Base-by-base conservation (phyloP, 306 rosid species). In the Gynostemma pentaphyllum region DNA sequence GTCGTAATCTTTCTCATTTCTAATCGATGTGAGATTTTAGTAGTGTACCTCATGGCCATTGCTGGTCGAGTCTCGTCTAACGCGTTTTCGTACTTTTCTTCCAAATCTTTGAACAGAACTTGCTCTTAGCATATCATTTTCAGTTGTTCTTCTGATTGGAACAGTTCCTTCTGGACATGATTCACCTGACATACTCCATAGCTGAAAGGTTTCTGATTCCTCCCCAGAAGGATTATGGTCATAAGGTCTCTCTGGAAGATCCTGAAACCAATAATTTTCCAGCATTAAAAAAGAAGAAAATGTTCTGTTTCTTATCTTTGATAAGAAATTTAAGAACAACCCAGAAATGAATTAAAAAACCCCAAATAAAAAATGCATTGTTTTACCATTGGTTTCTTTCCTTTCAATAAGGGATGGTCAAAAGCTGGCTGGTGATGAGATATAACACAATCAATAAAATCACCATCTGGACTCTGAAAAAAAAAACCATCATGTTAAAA, bases 351-450 rank as follows among this genome's bases (percentile, higher is more conserved):
- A n/a, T n/a, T n/a, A n/a, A n/a, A n/a, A n/a, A 45, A 32, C 6
- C 49, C 21, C 19, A 27, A 29, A 28, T 54, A 5, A 50, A 16
- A 68, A 67, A 4, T 52, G 9, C 19, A 7, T 18, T 19, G n/a
- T 4, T 1, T 57, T 81, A 91, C 97, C 89, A 87, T 11, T 74
- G 96, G 96, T 74, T 76, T 87, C 41, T 80, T 74, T 46, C 89
- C 95, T 71, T 70, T 80, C 30, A 91, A 72, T n/a, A 50, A 65
- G 51, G 96, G 96, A 68, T 91, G 96, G 79, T 91, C 97, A 69
- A 91, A 91, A 72, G 97, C 95, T 7, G 89, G 92, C 74, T 91
- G 97, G 3, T 55, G 69, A 75, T 85, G 95, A 78, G 96, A 78
- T 2, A 29, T 40, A 26, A 91, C 89, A 55, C 97, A 91, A 22